phyloP scores from a whole-genome alignment of 2,329 filamentous ascomycete species.

The Microcyclospora tardicrescens region DNA sequence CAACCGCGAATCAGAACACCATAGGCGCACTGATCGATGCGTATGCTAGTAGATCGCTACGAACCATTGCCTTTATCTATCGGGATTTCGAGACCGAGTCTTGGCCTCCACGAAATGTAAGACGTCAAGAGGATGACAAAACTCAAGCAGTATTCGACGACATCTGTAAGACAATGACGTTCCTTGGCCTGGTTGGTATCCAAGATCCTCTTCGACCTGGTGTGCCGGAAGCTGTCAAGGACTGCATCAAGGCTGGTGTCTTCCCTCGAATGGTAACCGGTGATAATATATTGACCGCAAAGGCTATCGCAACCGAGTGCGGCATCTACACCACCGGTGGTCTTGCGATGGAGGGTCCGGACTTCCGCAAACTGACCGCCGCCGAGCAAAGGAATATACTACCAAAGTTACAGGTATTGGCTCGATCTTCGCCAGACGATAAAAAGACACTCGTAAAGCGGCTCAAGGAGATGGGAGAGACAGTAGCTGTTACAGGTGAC shows the following conservation, averaged over 20 bases:
- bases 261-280: conserved; percentile 63
- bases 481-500: conserved; percentile 54
- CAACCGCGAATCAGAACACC: conserved; percentile 42
- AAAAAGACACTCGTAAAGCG: conserved; percentile 53
- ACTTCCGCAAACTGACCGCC: conserved; percentile 31
- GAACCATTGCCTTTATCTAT: conserved; percentile 74
- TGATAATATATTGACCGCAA: conserved; percentile 59
- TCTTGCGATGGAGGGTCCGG: conserved; percentile 32
- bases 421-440: conserved; percentile 56
- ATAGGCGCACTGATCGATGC: conserved; percentile 57
- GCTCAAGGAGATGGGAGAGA: conserved; percentile 52
- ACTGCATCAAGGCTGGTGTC: conserved; percentile 56
- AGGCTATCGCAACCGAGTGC: conserved; percentile 60
- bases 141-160: conserved; percentile 53
- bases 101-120: conserved; percentile 60
- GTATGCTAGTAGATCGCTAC: conserved; percentile 67
- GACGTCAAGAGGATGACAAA: conserved; percentile 45
- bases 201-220: conserved; percentile 59
- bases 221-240: conserved; percentile 53
- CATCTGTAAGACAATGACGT: conserved; percentile 59
- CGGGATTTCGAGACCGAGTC: conserved; percentile 57
- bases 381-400: conserved; percentile 41
- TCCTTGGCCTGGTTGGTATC: conserved; percentile 60
- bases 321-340: conserved; percentile 44
- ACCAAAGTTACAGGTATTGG: conserved; percentile 53